phyloP scores from a whole-genome alignment of 2,329 filamentous ascomycete species.

The Colletotrichum liriopes region DNA sequence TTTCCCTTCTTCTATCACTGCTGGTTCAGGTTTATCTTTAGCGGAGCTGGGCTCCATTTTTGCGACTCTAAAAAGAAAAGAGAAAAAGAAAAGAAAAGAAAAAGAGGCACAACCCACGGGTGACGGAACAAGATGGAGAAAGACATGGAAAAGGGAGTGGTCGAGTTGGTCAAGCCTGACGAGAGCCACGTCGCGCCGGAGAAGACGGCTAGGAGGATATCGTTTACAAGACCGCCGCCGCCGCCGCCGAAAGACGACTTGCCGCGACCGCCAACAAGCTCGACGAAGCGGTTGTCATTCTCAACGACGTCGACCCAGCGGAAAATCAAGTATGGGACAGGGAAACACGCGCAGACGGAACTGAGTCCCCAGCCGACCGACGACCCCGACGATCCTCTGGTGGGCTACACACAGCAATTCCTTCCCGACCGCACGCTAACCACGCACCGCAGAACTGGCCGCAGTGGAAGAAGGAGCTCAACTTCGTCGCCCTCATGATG shows the following conservation, averaged over 20 bases:
- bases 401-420: constrained; percentile 49
- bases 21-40: constrained; percentile 34
- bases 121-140: constrained; percentile 25
- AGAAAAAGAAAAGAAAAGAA: neutral
- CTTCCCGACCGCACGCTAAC: neutral
- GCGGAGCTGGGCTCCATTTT: constrained; percentile 33
- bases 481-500: constrained; percentile 63
- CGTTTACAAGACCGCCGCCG: constrained; percentile 25
- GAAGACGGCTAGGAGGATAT: constrained; percentile 18
- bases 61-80: neutral
- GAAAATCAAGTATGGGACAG: constrained; percentile 64
- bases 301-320: constrained; percentile 51
- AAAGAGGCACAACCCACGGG: no score
- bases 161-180: constrained; percentile 2
- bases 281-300: constrained; percentile 56
- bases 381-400: constrained; percentile 68
- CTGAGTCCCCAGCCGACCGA: constrained; percentile 71
- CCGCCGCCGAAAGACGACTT: constrained; percentile 28
- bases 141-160: constrained; percentile 28
- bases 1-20: constrained; percentile 10
- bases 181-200: constrained; percentile 23
- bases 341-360: constrained; percentile 60
- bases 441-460: constrained; percentile 66
- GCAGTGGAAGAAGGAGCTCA: constrained; percentile 67
- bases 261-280: constrained; percentile 50